Evolutionary conservation across 23 red algal genomes (phyloP), one percentile per base, ranked within the genome.

Genomic region (Chondrus crispus): DNA sequence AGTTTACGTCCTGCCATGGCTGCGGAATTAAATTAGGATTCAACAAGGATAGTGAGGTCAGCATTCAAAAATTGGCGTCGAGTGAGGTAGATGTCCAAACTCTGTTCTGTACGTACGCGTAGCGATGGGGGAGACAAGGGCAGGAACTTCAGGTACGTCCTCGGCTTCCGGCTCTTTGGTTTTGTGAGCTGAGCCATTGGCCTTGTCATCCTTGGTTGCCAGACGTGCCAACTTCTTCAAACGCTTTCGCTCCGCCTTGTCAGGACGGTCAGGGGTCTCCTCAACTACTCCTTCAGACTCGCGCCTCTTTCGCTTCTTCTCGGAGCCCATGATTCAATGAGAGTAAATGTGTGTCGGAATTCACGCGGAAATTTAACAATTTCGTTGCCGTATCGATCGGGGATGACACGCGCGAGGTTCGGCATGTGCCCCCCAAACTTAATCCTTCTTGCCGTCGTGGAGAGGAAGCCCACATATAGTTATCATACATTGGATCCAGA

Each of bases 1-100:
- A 99, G 81, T 76, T 94, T 88, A 37, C 68, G 82, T 39, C 75
- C 94, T 19, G 94, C 97, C 74, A 99, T 38, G 29, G 92, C 90
- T 93, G 50, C 40, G n/a, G n/a, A n/a, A n/a, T n/a, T n/a, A n/a
- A n/a, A n/a, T n/a, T n/a, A n/a, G n/a, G n/a, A n/a, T n/a, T n/a
- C n/a, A n/a, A 18, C 14, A 18, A 29, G 28, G 32, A 72, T 29
- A 30, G 12, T 20, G n/a, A 72, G 32, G 66, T 13, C 12, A 30
- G 13, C 12, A 72, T 20, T 72, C 16, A 13, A 57, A 14, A 57
- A 57, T 57, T 14, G 22, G 52, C 14, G 16, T 16, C 52, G 22
- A 14, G 52, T 57, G 22, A 57, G 16, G 52, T 22, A 16, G 22
- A 22, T 57, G 22, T 22, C 52, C 52, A 22, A 57, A 14, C 22